Base-by-base conservation (phyloP, 208 protist genomes). In the Crithidia thermophila region DNA sequence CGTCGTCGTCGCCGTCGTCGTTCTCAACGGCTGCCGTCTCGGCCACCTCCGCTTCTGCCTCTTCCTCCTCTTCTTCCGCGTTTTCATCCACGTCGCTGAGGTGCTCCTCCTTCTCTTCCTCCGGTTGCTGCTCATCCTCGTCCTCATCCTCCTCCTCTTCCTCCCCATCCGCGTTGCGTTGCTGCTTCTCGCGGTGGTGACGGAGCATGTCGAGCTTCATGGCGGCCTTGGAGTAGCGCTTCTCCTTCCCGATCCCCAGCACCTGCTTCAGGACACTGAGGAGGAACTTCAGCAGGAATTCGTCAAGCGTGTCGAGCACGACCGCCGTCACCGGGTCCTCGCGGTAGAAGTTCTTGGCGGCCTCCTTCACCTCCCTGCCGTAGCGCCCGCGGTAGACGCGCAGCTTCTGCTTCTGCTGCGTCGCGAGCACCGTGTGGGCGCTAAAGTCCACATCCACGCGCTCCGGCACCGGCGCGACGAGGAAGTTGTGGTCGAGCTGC, bases 361-460 rank as follows among this genome's bases (percentile, higher is more conserved):
- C 91, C 67, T 93, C 84, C 27, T 83, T 60, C 39, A 93, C 67
- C 28, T 87, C 84, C 63, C 84, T 93, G 20, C 83, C 87, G 70
- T 93, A 94, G 30, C 86, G 88, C 6, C 91, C 91, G 67, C 81
- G 78, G 65, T 97, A 97, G 11, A 82, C 75, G 8, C 87, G 80
- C 45, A 97, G 81, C 65, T 97, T 94, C 66, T 94, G 88, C 77
- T 93, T 93, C 74, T 97, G 91, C 77, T 94, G 87, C 28, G 88
- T 94, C 13, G 87, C 87, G 13, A 97, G 67, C 1, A 97, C 84
- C 11, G 91, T 94, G 62, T 93, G 87, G 11, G 84, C 77, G 66
- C 81, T 94, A 68, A 94, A 93, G 63, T 97, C 89, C 20, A 90
- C 79, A 52, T 97, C 91, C 40, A 94, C 84, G 13, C 91, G 82